Percentiles rank a stretch among this genome's conserved stretches.
phyloP scores from a whole-genome alignment of 495 filamentous ascomycete species.

The Xylaria intraflava region DNA sequence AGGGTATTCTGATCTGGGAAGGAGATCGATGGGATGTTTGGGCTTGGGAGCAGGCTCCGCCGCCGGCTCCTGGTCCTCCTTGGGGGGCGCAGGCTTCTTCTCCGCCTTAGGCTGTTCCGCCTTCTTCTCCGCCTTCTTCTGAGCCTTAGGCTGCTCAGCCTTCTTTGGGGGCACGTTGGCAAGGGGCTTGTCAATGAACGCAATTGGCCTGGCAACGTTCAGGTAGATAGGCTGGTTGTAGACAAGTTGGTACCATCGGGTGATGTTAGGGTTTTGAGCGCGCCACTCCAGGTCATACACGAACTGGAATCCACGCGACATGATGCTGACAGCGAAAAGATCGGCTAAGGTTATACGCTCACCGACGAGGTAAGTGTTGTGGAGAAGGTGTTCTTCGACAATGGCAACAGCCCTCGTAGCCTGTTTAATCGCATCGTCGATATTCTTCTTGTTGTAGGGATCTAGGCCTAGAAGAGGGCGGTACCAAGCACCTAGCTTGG shows the following conservation, averaged over 20 bases:
- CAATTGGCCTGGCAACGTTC: slow-evolving; percentile 62
- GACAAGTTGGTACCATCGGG: slow-evolving; percentile 92
- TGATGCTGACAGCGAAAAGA: slow-evolving; percentile 69
- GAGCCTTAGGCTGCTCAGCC: slow-evolving; percentile 50
- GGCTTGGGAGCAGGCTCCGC: slow-evolving; percentile 76
- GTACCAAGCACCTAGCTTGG: slow-evolving; percentile 73
- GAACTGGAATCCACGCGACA: slow-evolving; percentile 78
- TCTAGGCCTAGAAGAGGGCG: slow-evolving; percentile 76
- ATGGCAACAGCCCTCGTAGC: slow-evolving; percentile 60
- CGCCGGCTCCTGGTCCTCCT: too few species aligned
- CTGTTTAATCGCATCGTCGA: slow-evolving; percentile 68
- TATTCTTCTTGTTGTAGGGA: slow-evolving; percentile 94
- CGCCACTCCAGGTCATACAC: slow-evolving; percentile 88
- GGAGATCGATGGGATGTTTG: slow-evolving; percentile 91
- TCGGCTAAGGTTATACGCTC: slow-evolving; percentile 97
- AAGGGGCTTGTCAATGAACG: slow-evolving; percentile 75
- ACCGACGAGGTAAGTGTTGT: slow-evolving; percentile 95
- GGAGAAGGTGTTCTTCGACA: slow-evolving; percentile 77
- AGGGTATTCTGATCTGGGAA: slow-evolving; percentile 69
- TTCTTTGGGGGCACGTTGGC: slow-evolving; percentile 92
- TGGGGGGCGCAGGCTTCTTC: slow-evolving; percentile 53
- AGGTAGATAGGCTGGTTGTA: slow-evolving; percentile 87
- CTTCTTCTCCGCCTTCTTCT: slow-evolving; percentile 52
- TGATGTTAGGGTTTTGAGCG: slow-evolving; percentile 68
- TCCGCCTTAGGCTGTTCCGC: slow-evolving; percentile 51